Conservation (phyloP, 2,329 filamentous ascomycete species). For the Ambrosiella xylebori region DNA sequence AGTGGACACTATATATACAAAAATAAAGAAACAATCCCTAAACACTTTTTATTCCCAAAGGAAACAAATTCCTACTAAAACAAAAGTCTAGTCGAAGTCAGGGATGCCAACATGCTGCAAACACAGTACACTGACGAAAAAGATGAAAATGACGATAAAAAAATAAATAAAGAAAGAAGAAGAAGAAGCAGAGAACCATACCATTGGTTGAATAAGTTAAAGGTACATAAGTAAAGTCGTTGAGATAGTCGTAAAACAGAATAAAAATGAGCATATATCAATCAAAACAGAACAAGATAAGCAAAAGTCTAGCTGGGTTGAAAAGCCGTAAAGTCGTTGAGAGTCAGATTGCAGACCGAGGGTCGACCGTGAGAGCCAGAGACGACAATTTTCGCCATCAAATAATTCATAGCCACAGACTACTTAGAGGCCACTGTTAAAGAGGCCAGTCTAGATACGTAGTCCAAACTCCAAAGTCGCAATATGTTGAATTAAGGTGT, state of each 20-base stretch:
- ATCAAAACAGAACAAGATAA: constrained; percentile 1
- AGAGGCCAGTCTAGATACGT: constrained; percentile 6
- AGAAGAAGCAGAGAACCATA: neutral
- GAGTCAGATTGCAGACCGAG: neutral
- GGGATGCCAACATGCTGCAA: too few species aligned
- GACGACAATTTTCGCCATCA: neutral
- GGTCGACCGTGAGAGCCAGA: neutral
- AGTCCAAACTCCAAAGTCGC: neutral
- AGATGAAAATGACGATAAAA: too few species aligned
- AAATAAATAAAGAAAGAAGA: too few species aligned
- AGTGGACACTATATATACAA: too few species aligned
- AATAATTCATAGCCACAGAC: neutral
- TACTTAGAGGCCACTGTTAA: constrained; percentile 2
- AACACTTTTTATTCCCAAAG: too few species aligned
- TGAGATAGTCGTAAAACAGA: constrained; percentile 3
- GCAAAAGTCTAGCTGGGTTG: constrained; percentile 12
- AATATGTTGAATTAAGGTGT: constrained; percentile 11
- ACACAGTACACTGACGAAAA: too few species aligned
- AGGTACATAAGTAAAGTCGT: constrained; percentile 3
- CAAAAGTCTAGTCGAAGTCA: too few species aligned
- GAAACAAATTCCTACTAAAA: too few species aligned
- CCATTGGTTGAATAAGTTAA: constrained; percentile 8
- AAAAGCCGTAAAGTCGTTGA: constrained; percentile 14
- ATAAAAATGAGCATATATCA: neutral
- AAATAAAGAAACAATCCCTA: too few species aligned